Conservation (phyloP, 2,329 filamentous ascomycete species). For the Colletotrichum melonis region DNA sequence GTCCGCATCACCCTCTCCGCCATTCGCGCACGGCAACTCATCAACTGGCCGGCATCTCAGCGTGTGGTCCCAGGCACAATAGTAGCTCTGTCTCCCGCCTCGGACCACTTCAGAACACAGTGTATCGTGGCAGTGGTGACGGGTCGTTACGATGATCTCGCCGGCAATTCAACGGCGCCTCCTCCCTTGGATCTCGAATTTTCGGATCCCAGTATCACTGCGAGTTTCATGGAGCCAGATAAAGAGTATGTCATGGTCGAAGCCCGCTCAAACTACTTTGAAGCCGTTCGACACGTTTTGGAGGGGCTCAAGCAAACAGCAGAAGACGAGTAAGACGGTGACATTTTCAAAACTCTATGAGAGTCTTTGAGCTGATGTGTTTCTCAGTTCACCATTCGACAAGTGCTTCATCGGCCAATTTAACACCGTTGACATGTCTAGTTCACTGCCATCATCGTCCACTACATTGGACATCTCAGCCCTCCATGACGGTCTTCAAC, state of each 20-base stretch:
- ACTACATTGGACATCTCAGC: background rate
- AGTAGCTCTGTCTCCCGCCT: constrained; percentile 61
- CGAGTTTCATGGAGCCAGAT: constrained; percentile 72
- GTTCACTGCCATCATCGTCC: background rate
- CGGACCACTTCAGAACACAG: constrained; percentile 71
- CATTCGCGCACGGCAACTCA: constrained; percentile 70
- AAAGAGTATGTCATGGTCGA: constrained; percentile 84
- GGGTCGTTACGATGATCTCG: constrained; percentile 50
- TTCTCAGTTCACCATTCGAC: constrained; percentile 65
- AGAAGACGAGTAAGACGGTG: constrained; percentile 59
- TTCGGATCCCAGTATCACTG: background rate
- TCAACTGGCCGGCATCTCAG: constrained; percentile 71
- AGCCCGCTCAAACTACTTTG: constrained; percentile 78
- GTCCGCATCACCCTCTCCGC: constrained; percentile 79
- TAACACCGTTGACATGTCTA: constrained; percentile 11
- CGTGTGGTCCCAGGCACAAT: constrained; percentile 64
- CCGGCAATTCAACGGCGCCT: background rate
- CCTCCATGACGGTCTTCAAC: background rate
- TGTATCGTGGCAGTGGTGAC: constrained; percentile 81
- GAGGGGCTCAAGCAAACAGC: constrained; percentile 74
- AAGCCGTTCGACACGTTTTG: constrained; percentile 79
- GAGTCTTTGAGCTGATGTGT: background rate
- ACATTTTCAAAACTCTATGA: background rate
- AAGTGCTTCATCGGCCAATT: constrained; percentile 69
- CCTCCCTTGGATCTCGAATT: constrained; percentile 64